These are phyloP conservation scores for Myxozyma melibiosi DNA, from an alignment of 805 yeast species.

Conservation along the genomic window DNA sequence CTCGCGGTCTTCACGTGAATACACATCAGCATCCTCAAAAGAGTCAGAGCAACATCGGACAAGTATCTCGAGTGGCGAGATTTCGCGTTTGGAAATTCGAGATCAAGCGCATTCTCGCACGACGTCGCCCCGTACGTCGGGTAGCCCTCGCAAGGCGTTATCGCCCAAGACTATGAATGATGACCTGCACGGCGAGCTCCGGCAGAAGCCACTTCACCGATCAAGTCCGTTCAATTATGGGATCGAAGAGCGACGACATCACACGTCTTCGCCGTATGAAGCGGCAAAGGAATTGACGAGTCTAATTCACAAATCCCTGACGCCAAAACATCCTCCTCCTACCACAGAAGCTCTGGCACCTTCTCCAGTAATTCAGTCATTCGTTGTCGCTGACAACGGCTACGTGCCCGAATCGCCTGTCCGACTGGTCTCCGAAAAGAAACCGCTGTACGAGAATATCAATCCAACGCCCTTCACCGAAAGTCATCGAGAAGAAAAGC, in stretches of 20 bases:
- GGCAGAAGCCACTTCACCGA: not conserved
- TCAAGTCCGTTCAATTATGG: not conserved
- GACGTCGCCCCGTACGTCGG: not conserved
- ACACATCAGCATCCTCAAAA: not conserved
- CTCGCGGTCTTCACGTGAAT: not conserved
- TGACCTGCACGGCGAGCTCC: too few relatives aligned
- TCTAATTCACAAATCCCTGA: not conserved
- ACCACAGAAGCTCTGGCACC: not conserved
- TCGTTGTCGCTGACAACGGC: not conserved
- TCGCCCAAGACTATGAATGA: not conserved
- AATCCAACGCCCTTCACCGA: slow-evolving; percentile 1
- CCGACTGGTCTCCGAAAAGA: not conserved
- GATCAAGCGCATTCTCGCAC: not conserved
- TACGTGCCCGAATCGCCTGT: not conserved
- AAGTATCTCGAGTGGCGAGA: not conserved
- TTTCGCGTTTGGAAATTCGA: not conserved
- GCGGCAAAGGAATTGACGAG: slow-evolving; percentile 3
- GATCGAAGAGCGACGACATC: not conserved
- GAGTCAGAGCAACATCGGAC: slow-evolving; percentile 1
- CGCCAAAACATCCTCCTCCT: not conserved
- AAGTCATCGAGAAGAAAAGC: not conserved
- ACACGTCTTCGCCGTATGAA: not conserved
- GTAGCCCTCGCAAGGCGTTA: not conserved
- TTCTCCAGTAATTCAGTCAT: not conserved
- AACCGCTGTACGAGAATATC: not conserved